Conservation (phyloP, 306 rosid genomes). For the Neltuma alba region DNA sequence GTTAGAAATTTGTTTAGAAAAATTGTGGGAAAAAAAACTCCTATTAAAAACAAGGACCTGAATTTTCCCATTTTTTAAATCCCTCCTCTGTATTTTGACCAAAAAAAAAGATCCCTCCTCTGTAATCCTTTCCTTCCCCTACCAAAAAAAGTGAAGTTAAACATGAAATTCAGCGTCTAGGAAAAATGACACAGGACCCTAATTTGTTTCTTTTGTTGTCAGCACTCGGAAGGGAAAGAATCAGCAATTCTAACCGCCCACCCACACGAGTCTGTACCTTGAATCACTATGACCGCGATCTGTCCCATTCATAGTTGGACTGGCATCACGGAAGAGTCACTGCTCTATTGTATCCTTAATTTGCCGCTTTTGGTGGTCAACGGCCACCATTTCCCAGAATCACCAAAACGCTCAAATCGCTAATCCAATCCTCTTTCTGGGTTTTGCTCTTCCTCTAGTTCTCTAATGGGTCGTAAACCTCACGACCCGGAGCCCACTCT, state of each 20-base stretch:
- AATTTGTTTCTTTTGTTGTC: background rate
- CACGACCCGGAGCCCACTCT: slow-evolving; percentile 47
- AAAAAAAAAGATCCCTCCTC: too few species aligned
- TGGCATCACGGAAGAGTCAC: slow-evolving; percentile 8
- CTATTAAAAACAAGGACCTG: too few species aligned
- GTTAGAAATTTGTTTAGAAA: too few species aligned
- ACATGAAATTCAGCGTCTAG: background rate
- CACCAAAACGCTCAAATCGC: background rate
- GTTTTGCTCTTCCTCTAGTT: slow-evolving; percentile 34
- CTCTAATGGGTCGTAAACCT: slow-evolving; percentile 75
- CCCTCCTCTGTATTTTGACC: too few species aligned
- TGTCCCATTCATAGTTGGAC: background rate
- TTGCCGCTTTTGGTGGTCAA: slow-evolving; percentile 48
- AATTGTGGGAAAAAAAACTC: too few species aligned
- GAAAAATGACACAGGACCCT: too few species aligned
- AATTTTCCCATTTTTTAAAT: too few species aligned
- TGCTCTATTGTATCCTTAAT: background rate
- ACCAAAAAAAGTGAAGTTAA: background rate
- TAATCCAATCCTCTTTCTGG: slow-evolving; percentile 39
- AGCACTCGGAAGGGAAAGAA: background rate
- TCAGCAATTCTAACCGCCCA: background rate
- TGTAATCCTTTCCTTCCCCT: too few species aligned
- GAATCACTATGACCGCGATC: slow-evolving; percentile 6
- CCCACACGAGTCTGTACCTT: background rate
- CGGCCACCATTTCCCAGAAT: slow-evolving; percentile 32